A percentile compares a stretch with the other conserved stretches of the same genome.
Conservation (phyloP, 345 rosid genomes). For the Zanthoxylum bungeanum region DNA sequence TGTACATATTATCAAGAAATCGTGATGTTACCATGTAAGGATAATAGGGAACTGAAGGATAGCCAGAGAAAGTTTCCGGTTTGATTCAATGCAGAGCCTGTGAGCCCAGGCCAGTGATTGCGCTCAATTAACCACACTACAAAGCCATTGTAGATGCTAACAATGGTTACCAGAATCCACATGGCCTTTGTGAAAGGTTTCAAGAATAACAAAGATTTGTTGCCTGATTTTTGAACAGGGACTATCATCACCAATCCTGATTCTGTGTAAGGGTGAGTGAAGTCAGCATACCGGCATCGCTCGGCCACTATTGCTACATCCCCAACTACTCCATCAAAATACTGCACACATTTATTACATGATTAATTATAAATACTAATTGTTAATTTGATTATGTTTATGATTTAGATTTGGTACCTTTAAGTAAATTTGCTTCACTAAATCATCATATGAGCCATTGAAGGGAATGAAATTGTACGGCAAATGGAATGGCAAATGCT, state of each 20-base stretch:
- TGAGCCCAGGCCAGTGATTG: slow-evolving; percentile 1
- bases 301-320: slow-evolving; percentile 12
- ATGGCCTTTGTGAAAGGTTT: slow-evolving; percentile 21
- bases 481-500: slow-evolving; percentile 17
- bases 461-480: slow-evolving; percentile 10
- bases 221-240: slow-evolving; percentile 1
- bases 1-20: no score
- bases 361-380: neutral
- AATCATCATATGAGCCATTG: slow-evolving; percentile 15
- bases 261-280: slow-evolving; percentile 27
- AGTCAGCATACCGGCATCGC: slow-evolving; percentile 21
- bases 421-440: slow-evolving; percentile 17
- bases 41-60: slow-evolving; percentile 25
- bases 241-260: slow-evolving; percentile 24
- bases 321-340: slow-evolving; percentile 12
- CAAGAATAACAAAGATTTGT: slow-evolving; percentile 19
- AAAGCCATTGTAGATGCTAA: slow-evolving; percentile 27
- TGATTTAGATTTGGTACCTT: slow-evolving; percentile 6
- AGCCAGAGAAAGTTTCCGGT: slow-evolving; percentile 21
- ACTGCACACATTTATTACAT: neutral
- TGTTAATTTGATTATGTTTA: no score
- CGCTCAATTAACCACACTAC: slow-evolving; percentile 28
- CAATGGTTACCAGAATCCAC: slow-evolving; percentile 16
- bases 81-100: slow-evolving; percentile 12
- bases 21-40: slow-evolving; percentile 14